phyloP scores from a whole-genome alignment of 2,329 filamentous ascomycete species.

The Cladosporium sp. region DNA sequence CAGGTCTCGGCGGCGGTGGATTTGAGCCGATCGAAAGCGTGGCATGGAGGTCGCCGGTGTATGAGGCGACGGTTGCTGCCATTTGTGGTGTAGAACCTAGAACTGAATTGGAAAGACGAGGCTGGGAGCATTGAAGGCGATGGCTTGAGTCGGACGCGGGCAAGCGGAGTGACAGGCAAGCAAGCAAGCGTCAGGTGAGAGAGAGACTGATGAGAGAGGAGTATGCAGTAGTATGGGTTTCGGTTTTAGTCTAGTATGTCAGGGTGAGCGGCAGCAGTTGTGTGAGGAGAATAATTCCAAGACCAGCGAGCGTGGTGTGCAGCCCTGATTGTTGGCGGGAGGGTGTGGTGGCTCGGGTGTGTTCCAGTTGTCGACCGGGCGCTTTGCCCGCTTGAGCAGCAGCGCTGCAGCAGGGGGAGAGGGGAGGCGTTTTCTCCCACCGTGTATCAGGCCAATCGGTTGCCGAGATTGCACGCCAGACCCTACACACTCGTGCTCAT shows the following conservation, averaged over 20 bases:
- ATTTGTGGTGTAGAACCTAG: slow-evolving; percentile 34
- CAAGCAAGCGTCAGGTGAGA: slow-evolving; percentile 3
- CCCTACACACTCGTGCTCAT: slow-evolving; percentile 3
- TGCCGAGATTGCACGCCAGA: slow-evolving; percentile 14
- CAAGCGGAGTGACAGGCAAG: neutral
- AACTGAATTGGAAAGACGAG: slow-evolving; percentile 22
- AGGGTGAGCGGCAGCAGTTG: neutral
- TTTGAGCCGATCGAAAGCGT: slow-evolving; percentile 38
- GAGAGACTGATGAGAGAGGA: neutral
- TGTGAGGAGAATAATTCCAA: neutral
- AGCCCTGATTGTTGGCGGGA: slow-evolving; percentile 8
- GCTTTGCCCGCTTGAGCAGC: slow-evolving; percentile 15
- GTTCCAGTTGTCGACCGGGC: slow-evolving; percentile 10
- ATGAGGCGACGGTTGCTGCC: slow-evolving; percentile 42
- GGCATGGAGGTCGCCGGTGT: slow-evolving; percentile 36
- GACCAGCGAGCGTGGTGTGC: neutral
- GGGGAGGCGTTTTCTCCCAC: slow-evolving; percentile 16
- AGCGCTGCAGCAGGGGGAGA: slow-evolving; percentile 13
- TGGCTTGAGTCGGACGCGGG: neutral
- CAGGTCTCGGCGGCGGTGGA: slow-evolving; percentile 41
- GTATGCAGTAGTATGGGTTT: slow-evolving; percentile 1
- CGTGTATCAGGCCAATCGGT: slow-evolving; percentile 24
- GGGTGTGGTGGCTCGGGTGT: slow-evolving; percentile 11
- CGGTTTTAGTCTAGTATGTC: no score
- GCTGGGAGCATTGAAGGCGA: slow-evolving; percentile 33